Conservation (phyloP, 768 basidiomycete genomes). For the Leucocoprinus birnbaumii region DNA sequence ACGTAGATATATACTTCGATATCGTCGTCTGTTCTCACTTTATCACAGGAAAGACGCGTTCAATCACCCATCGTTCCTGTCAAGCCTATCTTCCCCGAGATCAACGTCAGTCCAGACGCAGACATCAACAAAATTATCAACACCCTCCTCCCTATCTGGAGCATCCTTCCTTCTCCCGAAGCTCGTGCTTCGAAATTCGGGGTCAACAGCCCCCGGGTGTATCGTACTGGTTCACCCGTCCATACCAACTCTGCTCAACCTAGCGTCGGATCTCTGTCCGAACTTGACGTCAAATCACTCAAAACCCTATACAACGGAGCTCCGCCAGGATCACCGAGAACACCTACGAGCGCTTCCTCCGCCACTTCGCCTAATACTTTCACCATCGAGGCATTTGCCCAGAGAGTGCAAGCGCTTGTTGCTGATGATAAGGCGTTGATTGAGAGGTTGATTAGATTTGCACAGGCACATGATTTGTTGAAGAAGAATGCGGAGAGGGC, state of each 20-base stretch:
- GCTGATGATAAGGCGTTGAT: slow-evolving; percentile 83
- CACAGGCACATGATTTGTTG: slow-evolving; percentile 84
- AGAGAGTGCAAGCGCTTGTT: slow-evolving; percentile 77
- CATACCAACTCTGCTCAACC: background rate
- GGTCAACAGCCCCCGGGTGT: slow-evolving; percentile 35
- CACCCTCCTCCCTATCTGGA: slow-evolving; percentile 74
- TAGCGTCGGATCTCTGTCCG: slow-evolving; percentile 58
- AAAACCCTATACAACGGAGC: slow-evolving; percentile 67
- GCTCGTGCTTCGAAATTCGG: slow-evolving; percentile 66
- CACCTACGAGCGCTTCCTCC: background rate
- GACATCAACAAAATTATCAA: slow-evolving; percentile 58
- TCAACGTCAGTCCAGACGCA: slow-evolving; percentile 20
- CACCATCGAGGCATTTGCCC: slow-evolving; percentile 72
- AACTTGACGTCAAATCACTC: slow-evolving; percentile 84
- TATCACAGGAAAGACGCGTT: slow-evolving; percentile 2
- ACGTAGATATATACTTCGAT: background rate
- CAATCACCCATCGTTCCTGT: slow-evolving; percentile 17
- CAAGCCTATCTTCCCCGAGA: slow-evolving; percentile 24
- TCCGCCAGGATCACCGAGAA: slow-evolving; percentile 20
- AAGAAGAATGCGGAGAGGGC: slow-evolving; percentile 92
- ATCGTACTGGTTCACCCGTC: slow-evolving; percentile 44
- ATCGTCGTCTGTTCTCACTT: background rate
- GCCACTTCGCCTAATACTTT: slow-evolving; percentile 36
- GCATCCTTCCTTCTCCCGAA: slow-evolving; percentile 80
- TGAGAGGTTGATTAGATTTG: slow-evolving; percentile 80